Evolutionary conservation across 305 asterid species (phyloP), one percentile per base, ranked within the genome.

Genomic region (Euphrasia arctica): DNA sequence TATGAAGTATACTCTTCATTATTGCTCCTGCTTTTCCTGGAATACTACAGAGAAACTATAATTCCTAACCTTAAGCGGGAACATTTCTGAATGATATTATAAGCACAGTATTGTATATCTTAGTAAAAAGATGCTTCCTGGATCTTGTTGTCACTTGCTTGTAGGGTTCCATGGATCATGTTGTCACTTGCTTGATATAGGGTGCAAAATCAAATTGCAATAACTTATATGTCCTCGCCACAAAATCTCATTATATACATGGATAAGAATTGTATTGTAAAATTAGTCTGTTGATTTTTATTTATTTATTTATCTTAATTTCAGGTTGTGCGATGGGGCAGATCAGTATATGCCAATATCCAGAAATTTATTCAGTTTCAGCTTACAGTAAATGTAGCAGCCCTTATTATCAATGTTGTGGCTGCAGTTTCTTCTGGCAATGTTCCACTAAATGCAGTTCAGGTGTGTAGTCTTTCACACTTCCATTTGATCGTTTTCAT

Each of bases 311-410:
- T 54, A 15, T 71, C 52, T 57, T 25, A 64, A 62, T 42, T 80
- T 73, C 92, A 90, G 98, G 99, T 90, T 71, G 96, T 93, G 60
- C 84, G 95, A 54, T 93, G 99, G 99, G 99, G 99, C 57, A 77
- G 97, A 76, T 90, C 96, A 15, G 99, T 93, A 7, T 93, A 93
- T 45, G 96, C 97, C 36, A 93, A 93, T 65, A 88, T 93, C 57
- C 96, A 93, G 82, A 90, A 93, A 71, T 93, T 93, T 72, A 18
- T 18, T 18, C 22, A 18, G 1, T 18, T 18, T 0, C 22, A 18
- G 22, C 22, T 18, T 18, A 18, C 22, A 18, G 22, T 18, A 18
- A 18, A 18, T 18, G 22, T 18, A 18, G 22, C 22, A 18, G 22
- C 22, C 22, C 22, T 18, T 18, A 18, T 18, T 18, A 18, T 18